Evolutionary conservation across 139 green algal genomes (phyloP).

Genomic region (Chlorella sp.): DNA sequence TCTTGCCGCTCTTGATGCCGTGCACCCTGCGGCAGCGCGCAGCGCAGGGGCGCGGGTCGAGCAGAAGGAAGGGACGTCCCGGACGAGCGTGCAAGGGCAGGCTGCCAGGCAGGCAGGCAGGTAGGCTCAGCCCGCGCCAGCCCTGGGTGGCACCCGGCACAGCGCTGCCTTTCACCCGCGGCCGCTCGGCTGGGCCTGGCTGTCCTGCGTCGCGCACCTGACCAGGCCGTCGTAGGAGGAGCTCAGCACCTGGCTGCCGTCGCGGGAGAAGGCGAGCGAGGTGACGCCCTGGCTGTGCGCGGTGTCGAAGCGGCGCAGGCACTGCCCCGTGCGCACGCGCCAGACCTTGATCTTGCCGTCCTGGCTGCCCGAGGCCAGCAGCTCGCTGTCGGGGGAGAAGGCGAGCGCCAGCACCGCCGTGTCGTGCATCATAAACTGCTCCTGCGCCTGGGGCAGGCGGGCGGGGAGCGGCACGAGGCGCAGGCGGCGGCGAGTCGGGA

Average conservation of each 20-base stretch:
- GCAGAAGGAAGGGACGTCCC: not conserved
- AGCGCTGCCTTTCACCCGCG: not conserved
- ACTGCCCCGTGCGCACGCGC: constrained; percentile 90
- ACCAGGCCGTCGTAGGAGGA: constrained; percentile 88
- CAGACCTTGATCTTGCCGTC: constrained; percentile 87
- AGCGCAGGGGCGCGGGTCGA: too few relatives aligned
- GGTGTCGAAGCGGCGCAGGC: constrained; percentile 84
- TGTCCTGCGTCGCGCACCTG: constrained; percentile 7
- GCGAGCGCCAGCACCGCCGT: constrained; percentile 83
- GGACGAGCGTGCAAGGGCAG: too few relatives aligned
- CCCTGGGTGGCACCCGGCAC: not conserved
- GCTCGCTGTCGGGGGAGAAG: constrained; percentile 85
- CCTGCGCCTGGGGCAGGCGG: too few relatives aligned
- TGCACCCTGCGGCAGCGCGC: constrained; percentile 82
- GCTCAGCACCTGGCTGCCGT: constrained; percentile 88
- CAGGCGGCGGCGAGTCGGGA: too few relatives aligned
- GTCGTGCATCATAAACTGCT: constrained; percentile 99
- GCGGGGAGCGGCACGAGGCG: too few relatives aligned
- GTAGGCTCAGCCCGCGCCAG: not conserved
- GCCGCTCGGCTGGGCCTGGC: not conserved
- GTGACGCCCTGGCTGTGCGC: constrained; percentile 94
- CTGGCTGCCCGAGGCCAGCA: constrained; percentile 81
- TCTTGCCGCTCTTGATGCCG: constrained; percentile 94
- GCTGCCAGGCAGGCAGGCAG: too few relatives aligned
- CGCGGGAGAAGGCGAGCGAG: constrained; percentile 81